Percentiles rank a stretch among this genome's conserved stretches.
These are phyloP conservation scores for Xylariaceae sp. DNA, from an alignment of 2,329 filamentous ascomycete species.

Conservation along the genomic window DNA sequence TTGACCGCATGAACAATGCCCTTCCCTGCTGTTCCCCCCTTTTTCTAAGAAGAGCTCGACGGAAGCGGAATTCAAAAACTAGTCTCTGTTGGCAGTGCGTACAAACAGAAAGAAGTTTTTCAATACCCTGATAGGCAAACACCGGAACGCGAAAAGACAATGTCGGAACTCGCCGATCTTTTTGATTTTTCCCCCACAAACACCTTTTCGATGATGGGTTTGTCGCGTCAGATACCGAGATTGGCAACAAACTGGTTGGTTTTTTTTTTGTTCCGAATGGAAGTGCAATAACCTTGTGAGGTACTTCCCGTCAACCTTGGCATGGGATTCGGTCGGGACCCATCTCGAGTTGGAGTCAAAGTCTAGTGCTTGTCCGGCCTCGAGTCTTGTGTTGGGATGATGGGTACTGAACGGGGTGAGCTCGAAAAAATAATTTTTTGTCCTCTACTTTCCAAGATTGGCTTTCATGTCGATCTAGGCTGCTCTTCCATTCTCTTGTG, in stretches of 20 bases:
- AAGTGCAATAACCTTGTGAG: no score
- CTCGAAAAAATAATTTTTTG: conserved; percentile 24
- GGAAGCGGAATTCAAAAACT: conserved; percentile 93
- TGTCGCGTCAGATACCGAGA: conserved; percentile 14
- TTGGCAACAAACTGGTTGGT: conserved; percentile 19
- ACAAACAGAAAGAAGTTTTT: conserved; percentile 69
- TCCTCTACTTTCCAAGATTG: no score
- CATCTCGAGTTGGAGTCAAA: conserved; percentile 93
- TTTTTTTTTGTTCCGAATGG: conserved; percentile 13
- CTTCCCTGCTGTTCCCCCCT: conserved; percentile 53
- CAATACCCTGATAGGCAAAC: no score
- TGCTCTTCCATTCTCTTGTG: conserved; percentile 13
- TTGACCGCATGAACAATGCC: conserved; percentile 75
- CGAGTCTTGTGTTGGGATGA: conserved; percentile 25
- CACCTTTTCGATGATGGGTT: conserved; percentile 20
- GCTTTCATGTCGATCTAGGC: conserved; percentile 23
- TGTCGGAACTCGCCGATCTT: conserved; percentile 29
- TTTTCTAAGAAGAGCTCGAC: conserved; percentile 30
- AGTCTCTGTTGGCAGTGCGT: conserved; percentile 82
- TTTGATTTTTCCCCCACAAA: no score
- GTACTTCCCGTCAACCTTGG: no score
- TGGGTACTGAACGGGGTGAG: conserved; percentile 9
- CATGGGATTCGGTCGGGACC: conserved; percentile 60
- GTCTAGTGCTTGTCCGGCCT: conserved; percentile 77
- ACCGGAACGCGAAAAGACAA: no score